Base-by-base conservation (phyloP, 148 eudicot genomes). In the Chenopodium formosanum region DNA sequence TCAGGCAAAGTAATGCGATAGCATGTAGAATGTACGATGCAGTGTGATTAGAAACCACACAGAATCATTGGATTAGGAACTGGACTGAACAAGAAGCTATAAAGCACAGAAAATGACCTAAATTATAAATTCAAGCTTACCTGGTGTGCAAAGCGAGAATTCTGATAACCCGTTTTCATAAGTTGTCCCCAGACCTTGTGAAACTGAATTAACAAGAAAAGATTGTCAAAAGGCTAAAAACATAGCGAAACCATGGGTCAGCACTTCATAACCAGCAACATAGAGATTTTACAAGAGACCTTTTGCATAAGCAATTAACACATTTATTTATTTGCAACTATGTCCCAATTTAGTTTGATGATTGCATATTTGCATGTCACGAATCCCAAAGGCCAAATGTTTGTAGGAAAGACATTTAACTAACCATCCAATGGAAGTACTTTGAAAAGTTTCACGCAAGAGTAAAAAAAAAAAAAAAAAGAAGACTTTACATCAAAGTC, bases 111-210 rank as follows among this genome's bases (percentile, higher is more conserved):
- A 66, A 66, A 23, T 23, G 4, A 69, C 50, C 34, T 48, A 25
- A 19, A 17, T 19, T 1, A 17, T 17, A 1, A 69, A 72, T 44
- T 22, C 70, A n/a, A 19, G 23, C 82, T 78, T 52, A 95, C 99
- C 97, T 95, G 99, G 86, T 95, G 99, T 10, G 99, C 97, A 83
- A 93, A 95, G 52, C 99, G 97, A 32, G 99, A 95, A 83, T 93
- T 95, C 86, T 95, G 99, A 83, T 91, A 93, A 60, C 99, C 99
- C 46, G 97, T 94, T 88, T 94, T 93, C 99, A 95, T 92, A 81
- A 95, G 97, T 81, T 95, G 99, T 73, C 99, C 99, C 99, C 99
- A 95, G 10, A 94, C 92, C 77, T 84, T 78, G 85, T 95, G 99
- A 81, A 92, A 95, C 99, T 95, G 90, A 84, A 86, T 65, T 17